These are phyloP conservation scores for Candida sanyaensis DNA, from an alignment of 1,139 yeast species.

Conservation along the genomic window DNA sequence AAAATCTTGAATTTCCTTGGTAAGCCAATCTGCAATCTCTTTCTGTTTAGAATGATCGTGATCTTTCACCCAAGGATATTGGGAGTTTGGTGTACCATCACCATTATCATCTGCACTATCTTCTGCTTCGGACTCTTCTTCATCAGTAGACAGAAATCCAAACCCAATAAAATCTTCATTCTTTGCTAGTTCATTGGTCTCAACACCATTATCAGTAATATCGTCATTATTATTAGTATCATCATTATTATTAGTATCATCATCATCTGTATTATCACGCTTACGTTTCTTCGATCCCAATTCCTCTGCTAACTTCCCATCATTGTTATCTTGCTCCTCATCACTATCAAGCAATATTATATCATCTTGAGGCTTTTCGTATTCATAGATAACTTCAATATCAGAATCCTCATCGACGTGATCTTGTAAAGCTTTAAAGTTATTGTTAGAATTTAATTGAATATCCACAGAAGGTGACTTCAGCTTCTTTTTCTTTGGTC, in stretches of 20 bases:
- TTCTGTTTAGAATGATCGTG: constrained; percentile 73
- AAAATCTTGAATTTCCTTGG: constrained; percentile 85
- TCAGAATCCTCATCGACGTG: constrained; percentile 25
- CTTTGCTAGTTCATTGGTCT: constrained; percentile 38
- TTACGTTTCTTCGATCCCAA: constrained; percentile 16
- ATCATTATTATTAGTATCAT: no score
- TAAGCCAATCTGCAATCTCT: constrained; percentile 85
- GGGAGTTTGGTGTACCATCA: constrained; percentile 22
- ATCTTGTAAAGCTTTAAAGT: constrained; percentile 20
- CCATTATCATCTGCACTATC: constrained; percentile 33
- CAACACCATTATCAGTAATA: no score
- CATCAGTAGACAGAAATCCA: constrained; percentile 51
- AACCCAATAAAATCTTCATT: constrained; percentile 64
- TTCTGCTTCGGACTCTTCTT: constrained; percentile 24
- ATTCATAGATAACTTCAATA: constrained; percentile 22
- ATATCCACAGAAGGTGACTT: constrained; percentile 6
- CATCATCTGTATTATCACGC: constrained; percentile 8
- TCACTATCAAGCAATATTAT: constrained; percentile 29
- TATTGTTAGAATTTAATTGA: constrained; percentile 17
- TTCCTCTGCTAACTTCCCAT: constrained; percentile 1
- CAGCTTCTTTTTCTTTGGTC: constrained; percentile 15
- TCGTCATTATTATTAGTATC: constrained; percentile 5
- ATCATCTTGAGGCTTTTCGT: constrained; percentile 13
- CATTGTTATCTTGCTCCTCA: constrained; percentile 23
- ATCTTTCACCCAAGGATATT: constrained; percentile 79